Base-by-base conservation (phyloP, 495 filamentous ascomycete species). In the Penicillium arizonense region DNA sequence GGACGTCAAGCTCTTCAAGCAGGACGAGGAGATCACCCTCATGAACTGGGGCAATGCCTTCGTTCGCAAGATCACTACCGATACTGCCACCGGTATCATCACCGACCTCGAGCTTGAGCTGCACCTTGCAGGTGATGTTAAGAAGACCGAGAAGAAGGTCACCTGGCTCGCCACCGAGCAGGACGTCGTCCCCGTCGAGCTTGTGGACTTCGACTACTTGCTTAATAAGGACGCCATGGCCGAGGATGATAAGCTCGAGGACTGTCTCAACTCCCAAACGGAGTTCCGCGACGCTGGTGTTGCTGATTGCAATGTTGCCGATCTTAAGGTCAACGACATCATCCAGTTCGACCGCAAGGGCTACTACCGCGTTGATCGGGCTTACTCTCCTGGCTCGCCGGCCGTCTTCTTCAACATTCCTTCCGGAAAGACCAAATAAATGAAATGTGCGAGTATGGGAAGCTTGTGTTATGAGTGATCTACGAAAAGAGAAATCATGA, bases 31-130 rank as follows among this genome's bases (percentile, higher is more conserved):
- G 68, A 89, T 97, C 59, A 97, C 92, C 0, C 77, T 96, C 23
- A 97, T 96, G 92, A 86, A 84, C 64, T 96, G 92, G 92, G 92
- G 92, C 58, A 96, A 97, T 56, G 92, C 90, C 26, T 82, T 94
- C 52, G 86, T 96, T 11, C 85, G 86, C 38, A 85, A 85, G 60
- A 89, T 90, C 62, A 74, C 76, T 34, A 77, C 85, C 44, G 80
- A 85, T 16, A 64, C 75, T 18, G 59, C 69, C 12, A 64, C 68
- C 41, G 78, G 77, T 30, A 70, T 80, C 21, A 83, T 96, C 47
- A 87, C 83, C 0, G 73, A 67, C 32, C 69, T 96, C 3, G 87
- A 86, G 37, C 78, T 90, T 39, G 89, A 94, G 62, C 81, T 96
- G 3, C 86, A 96, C 64, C 83, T 95, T 26, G 77, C 87, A 63